Evolutionary conservation across 2,329 filamentous ascomycete species (phyloP).

Genomic region (Apiospora phragmitis): DNA sequence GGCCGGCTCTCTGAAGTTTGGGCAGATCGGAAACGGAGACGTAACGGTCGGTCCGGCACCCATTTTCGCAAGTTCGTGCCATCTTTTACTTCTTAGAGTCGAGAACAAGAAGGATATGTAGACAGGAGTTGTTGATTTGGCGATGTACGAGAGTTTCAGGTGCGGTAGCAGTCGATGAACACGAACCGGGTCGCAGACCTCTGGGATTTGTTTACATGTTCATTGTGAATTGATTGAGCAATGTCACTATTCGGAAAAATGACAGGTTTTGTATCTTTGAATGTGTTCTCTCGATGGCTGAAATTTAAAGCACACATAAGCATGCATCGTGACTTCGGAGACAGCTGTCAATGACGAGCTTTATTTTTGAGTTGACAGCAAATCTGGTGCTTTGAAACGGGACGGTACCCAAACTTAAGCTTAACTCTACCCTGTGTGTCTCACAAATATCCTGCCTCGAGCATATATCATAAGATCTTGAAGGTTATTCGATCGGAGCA

Average conservation of each 20-base stretch:
- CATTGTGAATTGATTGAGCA: neutral
- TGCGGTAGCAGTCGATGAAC: neutral
- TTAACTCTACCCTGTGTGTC: neutral
- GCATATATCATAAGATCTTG: neutral
- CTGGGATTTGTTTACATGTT: neutral
- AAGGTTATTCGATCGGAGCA: neutral
- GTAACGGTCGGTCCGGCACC: neutral
- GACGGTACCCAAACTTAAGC: neutral
- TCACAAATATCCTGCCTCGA: neutral
- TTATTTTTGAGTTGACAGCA: neutral
- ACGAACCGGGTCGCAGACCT: too few species aligned
- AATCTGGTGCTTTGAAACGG: neutral
- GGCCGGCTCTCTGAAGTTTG: slow-evolving; percentile 1
- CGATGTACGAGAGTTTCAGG: neutral
- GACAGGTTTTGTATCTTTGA: neutral
- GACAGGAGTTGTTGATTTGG: neutral
- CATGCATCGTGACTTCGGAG: neutral
- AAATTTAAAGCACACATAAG: neutral
- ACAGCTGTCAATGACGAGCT: neutral
- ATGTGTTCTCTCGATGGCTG: neutral
- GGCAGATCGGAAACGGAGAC: slow-evolving; percentile 2
- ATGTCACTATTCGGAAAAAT: neutral
- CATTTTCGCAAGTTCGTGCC: neutral
- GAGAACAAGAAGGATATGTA: neutral
- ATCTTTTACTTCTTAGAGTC: neutral